A percentile compares a stretch with the other conserved stretches of the same genome.
Evolutionary conservation across 139 green algal genomes (phyloP).

Genomic region (Chlorella sp.): DNA sequence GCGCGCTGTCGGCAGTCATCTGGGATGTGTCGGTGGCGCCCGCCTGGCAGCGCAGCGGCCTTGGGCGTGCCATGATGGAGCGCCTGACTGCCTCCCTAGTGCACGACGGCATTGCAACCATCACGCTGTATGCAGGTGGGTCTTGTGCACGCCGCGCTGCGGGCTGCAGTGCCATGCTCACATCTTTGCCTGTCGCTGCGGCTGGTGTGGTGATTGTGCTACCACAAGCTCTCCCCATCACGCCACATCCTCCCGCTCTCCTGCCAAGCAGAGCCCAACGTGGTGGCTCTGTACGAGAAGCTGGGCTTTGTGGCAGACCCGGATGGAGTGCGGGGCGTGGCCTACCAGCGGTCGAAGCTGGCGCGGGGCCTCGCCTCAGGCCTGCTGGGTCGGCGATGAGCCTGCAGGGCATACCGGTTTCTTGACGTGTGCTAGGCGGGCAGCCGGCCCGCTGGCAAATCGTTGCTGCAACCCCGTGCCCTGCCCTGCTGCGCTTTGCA

Average conservation of each 20-base stretch:
- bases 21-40: slow-evolving; percentile 90
- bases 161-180: no score
- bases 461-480: no score
- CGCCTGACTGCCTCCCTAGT: slow-evolving; percentile 77
- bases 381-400: neutral
- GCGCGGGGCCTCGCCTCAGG: neutral
- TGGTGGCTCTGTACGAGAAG: slow-evolving; percentile 73
- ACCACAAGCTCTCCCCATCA: no score
- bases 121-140: slow-evolving; percentile 81
- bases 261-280: no score
- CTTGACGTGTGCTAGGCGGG: no score
- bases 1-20: slow-evolving; percentile 81
- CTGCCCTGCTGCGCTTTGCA: no score
- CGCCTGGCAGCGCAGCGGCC: slow-evolving; percentile 82
- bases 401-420: no score
- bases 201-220: no score
- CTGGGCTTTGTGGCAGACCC: slow-evolving; percentile 84
- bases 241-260: no score
- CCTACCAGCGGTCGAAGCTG: slow-evolving; percentile 63
- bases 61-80: slow-evolving; percentile 86
- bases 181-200: no score
- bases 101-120: slow-evolving; percentile 72
- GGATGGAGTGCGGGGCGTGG: slow-evolving; percentile 80
- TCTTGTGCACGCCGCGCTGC: neutral
- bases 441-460: no score